These are phyloP conservation scores for Tubosaeta brunneosetosa DNA, from an alignment of 768 basidiomycete species.

Conservation along the genomic window DNA sequence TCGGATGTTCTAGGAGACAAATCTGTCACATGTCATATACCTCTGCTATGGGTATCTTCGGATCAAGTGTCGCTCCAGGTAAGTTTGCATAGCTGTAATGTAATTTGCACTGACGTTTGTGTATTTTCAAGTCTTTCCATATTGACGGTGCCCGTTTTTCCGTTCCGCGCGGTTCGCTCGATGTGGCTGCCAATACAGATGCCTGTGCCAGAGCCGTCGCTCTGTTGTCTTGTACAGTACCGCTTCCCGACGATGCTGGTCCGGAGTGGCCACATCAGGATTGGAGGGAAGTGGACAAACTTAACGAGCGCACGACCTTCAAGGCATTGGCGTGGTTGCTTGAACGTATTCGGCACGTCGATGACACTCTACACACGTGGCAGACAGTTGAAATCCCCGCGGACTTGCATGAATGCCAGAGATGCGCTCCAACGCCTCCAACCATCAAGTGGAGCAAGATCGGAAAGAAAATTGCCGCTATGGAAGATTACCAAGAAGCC, in stretches of 20 bases:
- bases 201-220: conserved; percentile 75
- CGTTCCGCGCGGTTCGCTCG: conserved; percentile 51
- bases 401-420: conserved; percentile 55
- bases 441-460: conserved; percentile 67
- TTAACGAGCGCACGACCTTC: conserved; percentile 81
- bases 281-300: conserved; percentile 82
- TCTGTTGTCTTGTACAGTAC: conserved; percentile 71
- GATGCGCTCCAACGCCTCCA: conserved; percentile 80
- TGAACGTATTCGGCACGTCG: conserved; percentile 74
- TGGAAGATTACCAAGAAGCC: conserved; percentile 84
- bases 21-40: conserved; percentile 53
- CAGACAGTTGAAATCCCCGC: conserved; percentile 46
- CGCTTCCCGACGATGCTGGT: conserved; percentile 65
- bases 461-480: conserved; percentile 54
- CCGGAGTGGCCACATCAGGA: conserved; percentile 69
- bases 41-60: conserved; percentile 59
- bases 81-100: conserved; percentile 13
- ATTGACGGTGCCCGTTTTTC: conserved; percentile 58
- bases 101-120: conserved; percentile 1
- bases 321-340: conserved; percentile 81
- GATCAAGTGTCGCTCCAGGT: conserved; percentile 53
- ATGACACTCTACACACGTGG: conserved; percentile 65
- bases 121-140: conserved; percentile 43
- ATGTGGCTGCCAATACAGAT: conserved; percentile 49
- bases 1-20: conserved; percentile 46